Evolutionary conservation across 208 protist genomes (phyloP), one percentile per base, ranked within the genome.

Genomic region (Crithidia sp.): DNA sequence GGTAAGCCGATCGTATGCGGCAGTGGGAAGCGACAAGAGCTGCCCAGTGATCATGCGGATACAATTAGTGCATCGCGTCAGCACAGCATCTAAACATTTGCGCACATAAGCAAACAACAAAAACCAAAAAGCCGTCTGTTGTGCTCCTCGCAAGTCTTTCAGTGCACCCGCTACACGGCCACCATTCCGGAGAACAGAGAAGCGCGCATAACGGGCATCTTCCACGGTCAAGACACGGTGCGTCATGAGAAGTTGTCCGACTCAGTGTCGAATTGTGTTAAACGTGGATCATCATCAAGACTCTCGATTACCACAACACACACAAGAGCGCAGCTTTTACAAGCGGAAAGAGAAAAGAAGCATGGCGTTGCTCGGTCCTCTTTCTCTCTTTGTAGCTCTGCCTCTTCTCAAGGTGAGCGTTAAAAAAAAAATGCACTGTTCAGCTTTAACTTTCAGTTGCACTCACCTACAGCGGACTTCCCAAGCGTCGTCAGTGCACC

Each of bases 231-330:
- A 53, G 74, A 79, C 74, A 79, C 74, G 12, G 68, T 79, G 74
- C 74, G 74, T 79, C 74, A 79, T 79, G 67, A 53, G 16, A 28
- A 28, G 37, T 40, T 61, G 44, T 82, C 77, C 77, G 78, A 79
- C 73, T 79, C 73, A 79, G 78, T 83, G 78, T 83, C 78, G 78
- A 83, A 75, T 75, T 77, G 74, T 77, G 55, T 79, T 74, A 67
- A 76, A 72, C 78, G 63, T 50, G 68, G 75, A 75, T 80, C 75
- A 80, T 80, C 75, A 45, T 66, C 44, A 19, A 54, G 14, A 45
- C 28, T 41, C 9, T 8, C 14, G 19, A 7, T 49, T 7, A 43
- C 6, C 45, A 43, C 61, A 28, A 28, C 28, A 28, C 28, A 28
- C 28, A 28, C 28, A 28, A 1, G 28, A 28, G 28, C 28, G 28